Evolutionary conservation across 805 yeast species (phyloP), one percentile per base, ranked within the genome.

Genomic region (Suhomyces xylopsoci): DNA sequence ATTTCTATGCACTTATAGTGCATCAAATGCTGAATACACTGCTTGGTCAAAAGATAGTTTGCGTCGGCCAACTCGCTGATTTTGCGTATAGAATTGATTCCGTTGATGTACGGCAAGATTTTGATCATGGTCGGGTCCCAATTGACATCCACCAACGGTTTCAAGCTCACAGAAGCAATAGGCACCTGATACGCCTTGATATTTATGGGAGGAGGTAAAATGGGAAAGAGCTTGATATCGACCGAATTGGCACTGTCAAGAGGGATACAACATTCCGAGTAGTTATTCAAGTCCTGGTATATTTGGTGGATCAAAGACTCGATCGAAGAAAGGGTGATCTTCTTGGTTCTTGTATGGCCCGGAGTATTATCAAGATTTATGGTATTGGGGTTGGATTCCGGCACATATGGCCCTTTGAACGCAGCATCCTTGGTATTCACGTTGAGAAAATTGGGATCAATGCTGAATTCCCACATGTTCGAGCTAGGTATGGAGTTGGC

Each of bases 71-170:
- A 68, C 49, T 83, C 82, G 17, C 96, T 82, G 38, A 96, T 93
- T 51, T 80, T 79, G 36, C 83, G 77, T 17, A 94, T 83, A 5
- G 94, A 88, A 65, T 93, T 93, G 47, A 91, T 77, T 1, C 99
- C 99, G 62, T 94, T 83, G 48, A 94, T 90, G 58, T 77, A 87
- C 0, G 97, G 97, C 9, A 90, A 70, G 22, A 94, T 88, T 59
- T 88, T 86, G 45, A 90, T 76, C 94, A 94, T 87, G 1, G 98
- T 93, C 1, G 97, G 97, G 68, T 94, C 99, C 97, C 99, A 94
- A 61, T 88, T 87, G 7, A 88, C 87, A 67, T 94, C 99, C 43
- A 90, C 85, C 55, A 94, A 75, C 38, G 81, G 73, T 26, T 79
- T 79, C 32, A 94, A 71, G 49, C 84, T 83, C 1, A 94, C 96